Percentiles rank a stretch among this genome's conserved stretches.
These are phyloP conservation scores for Curvularia sp. DNA, from an alignment of 2,329 filamentous ascomycete species.

Conservation along the genomic window DNA sequence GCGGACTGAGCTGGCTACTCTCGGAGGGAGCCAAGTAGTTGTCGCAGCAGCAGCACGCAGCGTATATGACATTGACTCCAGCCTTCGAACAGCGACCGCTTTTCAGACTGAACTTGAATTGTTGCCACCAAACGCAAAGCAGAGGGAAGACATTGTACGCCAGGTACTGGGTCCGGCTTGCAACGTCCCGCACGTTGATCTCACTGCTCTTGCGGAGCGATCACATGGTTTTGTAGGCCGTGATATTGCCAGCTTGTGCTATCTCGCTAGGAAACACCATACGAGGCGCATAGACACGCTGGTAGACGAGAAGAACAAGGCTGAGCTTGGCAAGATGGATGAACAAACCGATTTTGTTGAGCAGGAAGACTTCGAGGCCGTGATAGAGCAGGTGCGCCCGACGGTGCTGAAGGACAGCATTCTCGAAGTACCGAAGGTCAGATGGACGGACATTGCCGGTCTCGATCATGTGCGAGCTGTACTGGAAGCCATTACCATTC, in stretches of 20 bases:
- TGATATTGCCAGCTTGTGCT: slow-evolving; percentile 73
- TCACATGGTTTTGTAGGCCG: slow-evolving; percentile 88
- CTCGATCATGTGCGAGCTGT: slow-evolving; percentile 74
- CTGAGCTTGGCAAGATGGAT: slow-evolving; percentile 25
- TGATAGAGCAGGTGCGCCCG: slow-evolving; percentile 74
- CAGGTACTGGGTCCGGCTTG: slow-evolving; percentile 56
- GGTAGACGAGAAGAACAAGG: slow-evolving; percentile 35
- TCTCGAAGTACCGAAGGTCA: slow-evolving; percentile 83
- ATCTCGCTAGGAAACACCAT: slow-evolving; percentile 57
- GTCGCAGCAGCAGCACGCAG: slow-evolving; percentile 79
- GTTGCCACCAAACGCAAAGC: slow-evolving; percentile 74
- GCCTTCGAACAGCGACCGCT: slow-evolving; percentile 69
- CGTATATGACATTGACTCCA: slow-evolving; percentile 73
- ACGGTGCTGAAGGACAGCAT: slow-evolving; percentile 90
- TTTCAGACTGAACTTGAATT: slow-evolving; percentile 75
- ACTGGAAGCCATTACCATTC: slow-evolving; percentile 65
- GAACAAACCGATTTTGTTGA: slow-evolving; percentile 33
- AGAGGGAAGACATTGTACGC: slow-evolving; percentile 76
- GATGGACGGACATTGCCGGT: slow-evolving; percentile 88
- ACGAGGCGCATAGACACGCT: slow-evolving; percentile 17
- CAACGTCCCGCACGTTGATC: slow-evolving; percentile 57
- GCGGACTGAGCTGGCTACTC: slow-evolving; percentile 55
- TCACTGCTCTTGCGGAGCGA: slow-evolving; percentile 68
- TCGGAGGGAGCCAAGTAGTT: slow-evolving; percentile 66
- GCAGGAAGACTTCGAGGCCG: slow-evolving; percentile 66